These are phyloP conservation scores for Naumovozyma baii DNA, from an alignment of 805 yeast species.

Conservation along the genomic window DNA sequence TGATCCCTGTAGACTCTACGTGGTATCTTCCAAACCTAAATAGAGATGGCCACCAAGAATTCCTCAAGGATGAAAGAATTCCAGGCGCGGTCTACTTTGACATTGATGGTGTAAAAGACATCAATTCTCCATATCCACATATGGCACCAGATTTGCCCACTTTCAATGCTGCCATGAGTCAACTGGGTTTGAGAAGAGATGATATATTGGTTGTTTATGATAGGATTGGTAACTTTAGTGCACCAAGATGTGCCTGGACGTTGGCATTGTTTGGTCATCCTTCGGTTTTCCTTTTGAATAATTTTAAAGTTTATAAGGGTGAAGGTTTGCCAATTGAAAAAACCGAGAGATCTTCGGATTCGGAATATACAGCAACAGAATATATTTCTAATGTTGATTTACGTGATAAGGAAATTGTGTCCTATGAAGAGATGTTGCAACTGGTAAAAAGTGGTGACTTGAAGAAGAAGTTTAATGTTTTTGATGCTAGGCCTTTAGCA, in stretches of 20 bases:
- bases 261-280: constrained; percentile 70
- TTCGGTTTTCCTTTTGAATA: constrained; percentile 59
- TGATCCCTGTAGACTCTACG: constrained; percentile 71
- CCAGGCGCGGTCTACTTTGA: constrained; percentile 67
- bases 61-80: constrained; percentile 46
- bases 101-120: constrained; percentile 59
- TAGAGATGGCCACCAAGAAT: constrained; percentile 48
- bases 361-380: constrained; percentile 16
- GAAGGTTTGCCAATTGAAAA: constrained; percentile 40
- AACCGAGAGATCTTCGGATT: constrained; percentile 9
- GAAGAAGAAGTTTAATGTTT: constrained; percentile 40
- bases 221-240: constrained; percentile 71
- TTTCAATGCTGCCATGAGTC: constrained; percentile 45
- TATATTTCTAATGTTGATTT: constrained; percentile 32
- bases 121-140: constrained; percentile 64
- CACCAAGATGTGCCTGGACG: constrained; percentile 92
- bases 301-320: constrained; percentile 44
- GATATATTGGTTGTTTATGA: constrained; percentile 78
- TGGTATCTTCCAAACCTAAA: constrained; percentile 85
- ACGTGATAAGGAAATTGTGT: constrained; percentile 43
- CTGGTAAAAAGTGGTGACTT: constrained; percentile 44
- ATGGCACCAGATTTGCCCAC: constrained; percentile 64
- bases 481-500: constrained; percentile 74
- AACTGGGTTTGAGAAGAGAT: constrained; percentile 44
- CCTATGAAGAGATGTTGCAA: constrained; percentile 55